Conservation (phyloP, 495 filamentous ascomycete genomes). For the Haplographium delicatum region DNA sequence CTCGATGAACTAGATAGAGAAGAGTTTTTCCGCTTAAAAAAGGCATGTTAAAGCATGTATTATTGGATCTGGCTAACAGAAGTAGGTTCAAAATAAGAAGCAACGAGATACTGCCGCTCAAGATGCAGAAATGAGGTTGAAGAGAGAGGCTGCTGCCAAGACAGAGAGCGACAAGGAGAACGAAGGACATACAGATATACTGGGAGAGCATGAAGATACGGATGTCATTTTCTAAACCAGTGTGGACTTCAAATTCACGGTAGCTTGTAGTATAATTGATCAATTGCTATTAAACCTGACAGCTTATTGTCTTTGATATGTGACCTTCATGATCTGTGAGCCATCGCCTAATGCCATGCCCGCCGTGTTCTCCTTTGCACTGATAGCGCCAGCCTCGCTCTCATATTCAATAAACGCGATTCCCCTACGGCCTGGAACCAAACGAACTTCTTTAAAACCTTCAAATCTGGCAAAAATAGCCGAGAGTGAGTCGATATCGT, state of each 20-base stretch:
- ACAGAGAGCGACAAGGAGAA: constrained; percentile 36
- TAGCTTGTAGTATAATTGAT: background rate
- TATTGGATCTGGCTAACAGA: constrained; percentile 2
- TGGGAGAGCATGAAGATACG: constrained; percentile 82
- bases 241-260: too few relatives aligned
- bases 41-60: constrained; percentile 43
- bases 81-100: constrained; percentile 77
- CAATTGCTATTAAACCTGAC: background rate
- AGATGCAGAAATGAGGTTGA: constrained; percentile 65
- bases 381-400: constrained; percentile 80
- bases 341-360: constrained; percentile 79
- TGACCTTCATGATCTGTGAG: constrained; percentile 64
- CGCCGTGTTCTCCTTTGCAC: constrained; percentile 89
- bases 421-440: constrained; percentile 79
- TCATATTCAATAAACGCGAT: constrained; percentile 98
- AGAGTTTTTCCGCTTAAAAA: constrained; percentile 97
- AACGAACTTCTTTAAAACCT: constrained; percentile 87
- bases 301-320: constrained; percentile 80
- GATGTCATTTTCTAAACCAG: constrained; percentile 84
- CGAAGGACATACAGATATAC: constrained; percentile 47
- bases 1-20: constrained; percentile 97
- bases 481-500: constrained; percentile 71
- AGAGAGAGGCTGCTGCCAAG: constrained; percentile 43
- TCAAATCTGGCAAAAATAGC: constrained; percentile 85
- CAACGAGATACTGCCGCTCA: constrained; percentile 71